Base-by-base conservation (phyloP, 2,329 filamentous ascomycete genomes). In the Curvularia sp. region DNA sequence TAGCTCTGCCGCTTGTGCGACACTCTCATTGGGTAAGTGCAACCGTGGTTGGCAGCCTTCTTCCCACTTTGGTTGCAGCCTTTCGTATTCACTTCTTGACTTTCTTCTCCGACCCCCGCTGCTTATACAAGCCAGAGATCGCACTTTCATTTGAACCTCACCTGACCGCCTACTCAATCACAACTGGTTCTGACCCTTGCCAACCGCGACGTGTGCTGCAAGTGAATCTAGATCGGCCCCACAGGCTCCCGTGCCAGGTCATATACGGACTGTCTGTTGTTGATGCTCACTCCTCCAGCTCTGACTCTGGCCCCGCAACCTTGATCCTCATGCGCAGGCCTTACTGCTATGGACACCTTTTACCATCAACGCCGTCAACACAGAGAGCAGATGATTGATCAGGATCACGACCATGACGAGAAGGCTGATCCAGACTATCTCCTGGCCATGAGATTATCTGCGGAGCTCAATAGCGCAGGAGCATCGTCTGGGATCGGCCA, bases 391-490 rank as follows among this genome's bases (percentile, higher is more conserved):
- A 45, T 15, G 25, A 45, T 45, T 23, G 15, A 45, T 19, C 23
- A 5, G 15, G n/a, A 45, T 3, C 5, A 45, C 25, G 25, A 7
- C 15, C 15, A 25, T 9, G 25, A 28, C 13, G 13, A 10, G 23
- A 25, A 12, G n/a, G 7, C 15, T 18, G 15, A 19, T 13, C 25
- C 42, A 23, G 23, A 45, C 7, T 13, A 45, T 19, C 34, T 28
- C 7, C 15, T 54, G 12, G 54, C 51, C 25, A 25, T 53, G 47
- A 39, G 19, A 19, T 27, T 60, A 8, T 60, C 61, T 21, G 55
- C 57, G 10, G 57, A 60, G 39, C 34, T 60, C 23, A 55, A 61
- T 21, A 55, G 41, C 18, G 10, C 18, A 18, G 48, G 49, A 51
- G 42, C n/a, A 42, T 2, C 5, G 8, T 45, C 47, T 6, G 28